A percentile compares a stretch with the other conserved stretches of the same genome.
Conservation (phyloP, 2,329 filamentous ascomycete species). For the Trichoderma citrinoviride region DNA sequence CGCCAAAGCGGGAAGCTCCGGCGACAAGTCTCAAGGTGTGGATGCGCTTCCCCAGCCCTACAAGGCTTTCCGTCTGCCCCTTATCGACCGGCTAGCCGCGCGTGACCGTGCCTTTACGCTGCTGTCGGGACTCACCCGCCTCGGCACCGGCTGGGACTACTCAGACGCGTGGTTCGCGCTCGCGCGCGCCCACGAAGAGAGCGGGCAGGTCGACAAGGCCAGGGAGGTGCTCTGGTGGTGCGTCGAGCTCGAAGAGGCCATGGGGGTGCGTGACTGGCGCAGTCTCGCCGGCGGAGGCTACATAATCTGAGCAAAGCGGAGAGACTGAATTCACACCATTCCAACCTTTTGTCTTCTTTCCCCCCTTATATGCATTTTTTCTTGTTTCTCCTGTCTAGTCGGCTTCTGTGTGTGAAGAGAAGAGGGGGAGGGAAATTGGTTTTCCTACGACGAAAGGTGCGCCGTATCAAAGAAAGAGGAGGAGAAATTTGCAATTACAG, state of each 20-base stretch:
- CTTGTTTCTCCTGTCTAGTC: too few relatives aligned
- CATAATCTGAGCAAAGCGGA: slow-evolving; percentile 40
- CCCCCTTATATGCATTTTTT: not conserved
- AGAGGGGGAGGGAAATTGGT: not conserved
- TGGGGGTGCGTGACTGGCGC: slow-evolving; percentile 75
- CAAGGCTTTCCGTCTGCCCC: slow-evolving; percentile 62
- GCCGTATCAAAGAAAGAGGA: not conserved
- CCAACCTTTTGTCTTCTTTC: not conserved
- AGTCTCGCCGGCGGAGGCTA: slow-evolving; percentile 66
- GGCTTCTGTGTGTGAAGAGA: not conserved
- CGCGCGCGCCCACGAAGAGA: slow-evolving; percentile 82
- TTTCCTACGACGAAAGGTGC: not conserved
- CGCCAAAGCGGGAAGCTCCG: slow-evolving; percentile 14
- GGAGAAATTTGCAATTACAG: not conserved
- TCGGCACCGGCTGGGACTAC: slow-evolving; percentile 84
- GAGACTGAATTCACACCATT: not conserved
- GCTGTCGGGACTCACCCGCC: slow-evolving; percentile 76
- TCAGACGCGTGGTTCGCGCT: slow-evolving; percentile 92
- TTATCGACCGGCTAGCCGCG: slow-evolving; percentile 80
- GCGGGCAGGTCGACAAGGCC: slow-evolving; percentile 79
- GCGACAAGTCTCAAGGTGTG: slow-evolving; percentile 29
- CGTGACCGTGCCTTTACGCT: slow-evolving; percentile 86
- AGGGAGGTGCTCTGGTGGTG: slow-evolving; percentile 97
- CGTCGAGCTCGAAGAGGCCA: slow-evolving; percentile 86
- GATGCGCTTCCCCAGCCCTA: slow-evolving; percentile 51